Base-by-base conservation (phyloP, 495 filamentous ascomycete genomes). In the Halenospora varia region DNA sequence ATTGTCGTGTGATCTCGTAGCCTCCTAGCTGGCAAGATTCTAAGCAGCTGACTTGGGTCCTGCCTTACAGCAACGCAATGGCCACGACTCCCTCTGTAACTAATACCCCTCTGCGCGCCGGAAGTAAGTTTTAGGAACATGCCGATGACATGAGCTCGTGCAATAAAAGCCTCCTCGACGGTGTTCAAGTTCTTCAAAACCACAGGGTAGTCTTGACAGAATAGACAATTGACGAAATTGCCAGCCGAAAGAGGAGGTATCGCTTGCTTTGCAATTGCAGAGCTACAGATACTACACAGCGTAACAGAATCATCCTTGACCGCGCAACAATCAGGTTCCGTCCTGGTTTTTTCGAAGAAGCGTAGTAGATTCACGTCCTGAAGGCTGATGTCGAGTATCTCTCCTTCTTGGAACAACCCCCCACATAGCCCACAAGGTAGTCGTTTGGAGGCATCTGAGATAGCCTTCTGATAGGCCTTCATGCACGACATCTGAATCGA, bases 391-490 rank as follows among this genome's bases (percentile, higher is more conserved):
- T 35, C 53, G 13, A 56, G 23, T 22, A 59, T 47, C 56, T 59
- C 49, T 35, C 47, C 56, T 48, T 52, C 49, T 25, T 52, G 35
- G 25, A 53, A 59, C 48, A 46, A 48, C 39, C 56, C 56, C 18
- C 56, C 40, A 53, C 49, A 59, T 17, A 59, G 48, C 25, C 56
- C 49, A 53, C 49, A 59, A 46, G 39, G 40, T 59, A 59, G 49
- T 53, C 56, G 56, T 48, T 48, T 59, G 17, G 56, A 52, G 48
- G 56, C 49, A 59, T 59, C 49, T n/a, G 56, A 59, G 23, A 59
- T 59, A 3, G 56, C 49, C 48, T 19, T 53, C 40, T 59, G 48
- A 23, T 53, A 59, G 15, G 10, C 49, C 49, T 23, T 59, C 29
- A 59, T 59, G 53, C 39, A 59, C 49, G 18, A 3, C 49, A 52